Evolutionary conservation across 164 flowering plant genomes (phyloP), one percentile per base, ranked within the genome.

Genomic region (Tetrastigma voinierianum): DNA sequence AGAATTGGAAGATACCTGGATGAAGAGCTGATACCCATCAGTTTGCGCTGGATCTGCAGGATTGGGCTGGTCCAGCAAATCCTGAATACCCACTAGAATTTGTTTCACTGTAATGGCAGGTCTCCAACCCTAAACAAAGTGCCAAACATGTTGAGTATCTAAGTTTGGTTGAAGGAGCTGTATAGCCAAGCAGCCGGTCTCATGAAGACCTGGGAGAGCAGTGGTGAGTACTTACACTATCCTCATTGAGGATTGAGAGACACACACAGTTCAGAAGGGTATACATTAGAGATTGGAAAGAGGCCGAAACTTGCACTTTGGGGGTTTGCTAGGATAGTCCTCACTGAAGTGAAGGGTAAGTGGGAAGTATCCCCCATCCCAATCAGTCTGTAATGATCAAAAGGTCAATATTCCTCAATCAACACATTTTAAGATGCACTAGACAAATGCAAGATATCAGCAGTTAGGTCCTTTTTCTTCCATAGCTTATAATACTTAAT

Each of bases 71-170:
- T 91, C 95, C 66, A 94, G 83, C 76, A 94, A 74, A 75, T 94
- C 98, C 68, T 94, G 97, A 63, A 94, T 91, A 23, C n/a, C n/a
- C 4, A 91, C 87, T 46, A 91, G 83, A 61, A 94, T 91, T 67
- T 94, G 98, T 75, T 88, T 94, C 75, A 94, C 97, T 6, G 98
- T 91, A 65, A 94, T 94, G 23, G 98, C 98, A 19, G 97, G 98
- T 74, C 98, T 90, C 97, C 98, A 91, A n/a, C n/a, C 98, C 98
- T 91, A 71, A 9, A 74, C 19, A 70, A 20, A 64, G 60, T 25
- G 25, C 44, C 11, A 15, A n/a, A 19, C 21, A 10, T 25, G n/a
- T 46, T 16, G n/a, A 19, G 23, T 60, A 3, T 1, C 24, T 59
- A 44, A n/a, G 18, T n/a, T 13, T 13, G 32, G 32, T 16, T 1